phyloP scores from a whole-genome alignment of 1,284 basidiomycete species.

The Vanrija sp. region DNA sequence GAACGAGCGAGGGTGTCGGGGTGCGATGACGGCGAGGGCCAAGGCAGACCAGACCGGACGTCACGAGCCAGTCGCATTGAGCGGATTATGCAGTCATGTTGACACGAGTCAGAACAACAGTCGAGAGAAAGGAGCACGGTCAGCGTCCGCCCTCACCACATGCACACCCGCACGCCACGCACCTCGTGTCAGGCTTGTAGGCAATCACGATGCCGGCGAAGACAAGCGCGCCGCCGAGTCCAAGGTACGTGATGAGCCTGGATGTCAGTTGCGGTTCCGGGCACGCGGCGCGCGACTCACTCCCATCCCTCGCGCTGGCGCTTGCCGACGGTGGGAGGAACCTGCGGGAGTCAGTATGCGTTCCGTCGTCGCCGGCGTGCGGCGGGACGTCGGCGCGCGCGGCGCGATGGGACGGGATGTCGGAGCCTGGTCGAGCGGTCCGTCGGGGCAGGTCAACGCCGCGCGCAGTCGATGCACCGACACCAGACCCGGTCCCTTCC shows the following conservation, averaged over 20 bases:
- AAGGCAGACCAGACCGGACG: too few relatives aligned
- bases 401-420: too few relatives aligned
- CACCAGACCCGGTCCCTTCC: too few relatives aligned
- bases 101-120: too few relatives aligned
- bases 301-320: constrained; percentile 40
- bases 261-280: constrained; percentile 59
- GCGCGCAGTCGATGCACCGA: too few relatives aligned
- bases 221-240: constrained; percentile 85
- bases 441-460: too few relatives aligned
- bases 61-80: background rate
- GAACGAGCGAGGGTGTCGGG: background rate
- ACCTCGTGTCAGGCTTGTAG: constrained; percentile 97
- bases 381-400: too few relatives aligned
- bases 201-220: constrained; percentile 72
- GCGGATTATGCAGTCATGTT: too few relatives aligned
- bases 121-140: background rate
- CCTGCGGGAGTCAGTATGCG: constrained; percentile 15
- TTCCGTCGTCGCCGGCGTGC: too few relatives aligned
- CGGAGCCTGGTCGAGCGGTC: too few relatives aligned
- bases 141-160: background rate
- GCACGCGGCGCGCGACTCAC: constrained; percentile 29
- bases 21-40: background rate
- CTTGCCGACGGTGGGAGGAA: constrained; percentile 21
- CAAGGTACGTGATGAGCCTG: constrained; percentile 69
- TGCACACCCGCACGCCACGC: constrained; percentile 37